phyloP scores from a whole-genome alignment of 345 rosid species.

The Durio zibethinus region DNA sequence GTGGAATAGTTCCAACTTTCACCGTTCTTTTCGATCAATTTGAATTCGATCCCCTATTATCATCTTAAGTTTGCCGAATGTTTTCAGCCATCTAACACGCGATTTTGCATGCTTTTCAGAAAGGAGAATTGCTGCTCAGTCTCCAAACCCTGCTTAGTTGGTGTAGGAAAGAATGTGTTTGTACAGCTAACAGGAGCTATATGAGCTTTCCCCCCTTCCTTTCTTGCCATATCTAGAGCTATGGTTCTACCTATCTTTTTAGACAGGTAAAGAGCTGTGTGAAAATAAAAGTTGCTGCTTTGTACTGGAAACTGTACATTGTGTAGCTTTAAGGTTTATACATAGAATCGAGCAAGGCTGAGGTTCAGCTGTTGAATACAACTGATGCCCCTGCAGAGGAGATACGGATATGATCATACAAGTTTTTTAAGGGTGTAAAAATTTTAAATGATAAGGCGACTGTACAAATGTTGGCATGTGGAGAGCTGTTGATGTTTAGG shows the following conservation, averaged over 20 bases:
- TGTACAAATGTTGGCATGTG: conserved; percentile 50
- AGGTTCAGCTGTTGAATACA: conserved; percentile 35
- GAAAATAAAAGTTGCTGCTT: conserved; percentile 53
- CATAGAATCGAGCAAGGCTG: conserved; percentile 40
- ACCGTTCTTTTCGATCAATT: neutral
- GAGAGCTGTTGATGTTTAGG: conserved; percentile 57
- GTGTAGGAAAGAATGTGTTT: conserved; percentile 42
- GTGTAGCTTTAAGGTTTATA: conserved; percentile 69
- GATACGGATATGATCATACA: conserved; percentile 29
- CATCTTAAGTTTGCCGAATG: neutral
- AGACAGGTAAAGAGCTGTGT: conserved; percentile 42
- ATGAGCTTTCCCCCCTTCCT: conserved; percentile 34
- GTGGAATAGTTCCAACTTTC: neutral
- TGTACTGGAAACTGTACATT: conserved; percentile 58
- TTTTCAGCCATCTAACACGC: neutral
- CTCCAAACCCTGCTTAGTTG: conserved; percentile 42
- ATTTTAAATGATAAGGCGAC: conserved; percentile 37
- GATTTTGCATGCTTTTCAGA: conserved; percentile 37
- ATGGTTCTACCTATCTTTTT: conserved; percentile 28
- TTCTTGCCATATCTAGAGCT: conserved; percentile 26
- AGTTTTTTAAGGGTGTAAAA: conserved; percentile 54
- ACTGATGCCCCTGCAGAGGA: conserved; percentile 34
- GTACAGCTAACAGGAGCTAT: conserved; percentile 67
- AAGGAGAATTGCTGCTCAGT: conserved; percentile 61
- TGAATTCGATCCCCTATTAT: neutral